These are phyloP conservation scores for Pleurotus tuoliensis DNA, from an alignment of 768 basidiomycete genomes.

Conservation along the genomic window DNA sequence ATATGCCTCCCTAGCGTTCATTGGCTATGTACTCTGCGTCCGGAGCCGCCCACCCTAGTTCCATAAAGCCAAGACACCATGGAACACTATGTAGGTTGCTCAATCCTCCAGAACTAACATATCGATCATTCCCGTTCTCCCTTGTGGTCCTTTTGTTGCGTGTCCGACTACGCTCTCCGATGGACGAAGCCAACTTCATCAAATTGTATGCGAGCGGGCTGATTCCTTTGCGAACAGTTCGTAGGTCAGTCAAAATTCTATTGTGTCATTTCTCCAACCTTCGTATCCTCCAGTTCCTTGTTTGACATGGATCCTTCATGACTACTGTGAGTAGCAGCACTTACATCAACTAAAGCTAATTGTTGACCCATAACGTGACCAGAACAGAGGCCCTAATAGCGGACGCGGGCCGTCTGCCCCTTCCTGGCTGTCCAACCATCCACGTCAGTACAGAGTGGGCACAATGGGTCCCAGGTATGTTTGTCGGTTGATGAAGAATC, in stretches of 20 bases:
- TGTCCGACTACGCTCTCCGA: neutral
- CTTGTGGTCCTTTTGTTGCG: too few relatives aligned
- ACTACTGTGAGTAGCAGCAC: conserved; percentile 24
- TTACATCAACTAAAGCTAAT: neutral
- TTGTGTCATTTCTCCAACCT: neutral
- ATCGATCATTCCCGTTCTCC: too few relatives aligned
- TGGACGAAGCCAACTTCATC: neutral
- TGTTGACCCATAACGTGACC: conserved; percentile 23
- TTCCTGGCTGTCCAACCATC: conserved; percentile 39
- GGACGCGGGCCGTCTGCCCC: conserved; percentile 26
- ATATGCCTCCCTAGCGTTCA: too few relatives aligned
- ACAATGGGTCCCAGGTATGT: conserved; percentile 30
- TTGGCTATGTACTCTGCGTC: too few relatives aligned
- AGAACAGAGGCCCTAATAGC: conserved; percentile 31
- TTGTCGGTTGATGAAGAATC: neutral
- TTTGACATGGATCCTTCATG: conserved; percentile 35
- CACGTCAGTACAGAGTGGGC: conserved; percentile 40
- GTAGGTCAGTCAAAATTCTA: neutral
- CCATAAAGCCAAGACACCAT: too few relatives aligned
- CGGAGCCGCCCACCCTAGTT: too few relatives aligned
- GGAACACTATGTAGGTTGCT: too few relatives aligned
- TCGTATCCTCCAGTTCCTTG: conserved; percentile 21
- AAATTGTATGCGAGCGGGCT: neutral
- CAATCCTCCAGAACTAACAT: too few relatives aligned
- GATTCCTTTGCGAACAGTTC: neutral